Conservation (phyloP, 352 stramenopile species). For the Pythium guiyangense region DNA sequence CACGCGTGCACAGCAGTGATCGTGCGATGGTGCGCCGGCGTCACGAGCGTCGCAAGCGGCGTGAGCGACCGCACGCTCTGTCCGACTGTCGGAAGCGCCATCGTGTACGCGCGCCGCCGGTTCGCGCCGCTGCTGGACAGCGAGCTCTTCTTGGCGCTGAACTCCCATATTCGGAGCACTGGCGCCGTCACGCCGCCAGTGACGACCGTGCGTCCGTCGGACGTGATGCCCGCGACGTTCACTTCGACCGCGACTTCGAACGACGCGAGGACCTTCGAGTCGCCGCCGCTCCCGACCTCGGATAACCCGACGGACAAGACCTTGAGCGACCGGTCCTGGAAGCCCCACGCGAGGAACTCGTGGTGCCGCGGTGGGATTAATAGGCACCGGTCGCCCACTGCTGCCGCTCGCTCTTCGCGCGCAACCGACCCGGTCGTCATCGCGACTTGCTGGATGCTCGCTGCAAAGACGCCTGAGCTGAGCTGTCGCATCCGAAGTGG, state of each 20-base stretch:
- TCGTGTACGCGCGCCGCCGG: conserved; percentile 23
- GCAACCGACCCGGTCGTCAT: conserved; percentile 40
- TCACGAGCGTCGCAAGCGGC: conserved; percentile 36
- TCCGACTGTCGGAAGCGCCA: conserved; percentile 19
- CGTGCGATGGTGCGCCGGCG: conserved; percentile 25
- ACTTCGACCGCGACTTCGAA: conserved; percentile 57
- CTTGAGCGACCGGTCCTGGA: conserved; percentile 62
- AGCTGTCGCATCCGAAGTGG: conserved; percentile 22
- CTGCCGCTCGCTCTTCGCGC: conserved; percentile 41
- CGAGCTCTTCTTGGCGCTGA: conserved; percentile 19
- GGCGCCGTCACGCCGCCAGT: conserved; percentile 36
- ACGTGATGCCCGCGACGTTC: conserved; percentile 48
- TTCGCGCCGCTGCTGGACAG: conserved; percentile 1
- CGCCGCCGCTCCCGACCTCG: conserved; percentile 37
- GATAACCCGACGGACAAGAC: conserved; percentile 35
- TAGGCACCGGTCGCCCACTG: conserved; percentile 39
- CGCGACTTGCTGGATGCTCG: conserved; percentile 42
- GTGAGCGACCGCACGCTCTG: conserved; percentile 36
- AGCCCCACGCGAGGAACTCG: conserved; percentile 70
- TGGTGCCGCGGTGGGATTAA: conserved; percentile 57
- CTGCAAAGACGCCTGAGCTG: conserved; percentile 20
- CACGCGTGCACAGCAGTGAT: conserved; percentile 57
- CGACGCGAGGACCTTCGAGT: conserved; percentile 57
- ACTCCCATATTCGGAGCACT: conserved; percentile 56
- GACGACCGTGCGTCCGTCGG: conserved; percentile 57